phyloP scores from a whole-genome alignment of 176 grass and related monocot genomes.

The Lolium multiflorum region DNA sequence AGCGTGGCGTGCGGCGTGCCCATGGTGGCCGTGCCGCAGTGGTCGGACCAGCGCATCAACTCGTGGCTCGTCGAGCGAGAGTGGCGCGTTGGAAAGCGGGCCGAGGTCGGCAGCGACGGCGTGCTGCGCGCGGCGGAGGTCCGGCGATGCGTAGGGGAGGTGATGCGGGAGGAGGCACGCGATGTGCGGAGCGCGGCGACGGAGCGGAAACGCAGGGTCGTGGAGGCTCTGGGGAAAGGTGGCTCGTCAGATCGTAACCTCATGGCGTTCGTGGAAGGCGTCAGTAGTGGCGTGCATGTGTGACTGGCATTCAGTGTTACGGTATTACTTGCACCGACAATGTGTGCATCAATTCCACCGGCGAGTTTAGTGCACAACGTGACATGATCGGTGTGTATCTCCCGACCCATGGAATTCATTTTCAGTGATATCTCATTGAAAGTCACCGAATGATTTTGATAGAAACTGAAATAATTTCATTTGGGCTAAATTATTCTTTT shows the following conservation, averaged over 20 bases:
- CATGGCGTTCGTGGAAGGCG: conserved; percentile 39
- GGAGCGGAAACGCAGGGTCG: conserved; percentile 37
- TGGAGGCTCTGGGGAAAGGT: conserved; percentile 33
- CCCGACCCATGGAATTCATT: too few species aligned
- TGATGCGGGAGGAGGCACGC: background rate
- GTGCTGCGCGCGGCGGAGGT: conserved; percentile 54
- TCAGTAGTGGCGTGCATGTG: background rate
- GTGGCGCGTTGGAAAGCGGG: conserved; percentile 53
- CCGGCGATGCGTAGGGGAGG: conserved; percentile 31
- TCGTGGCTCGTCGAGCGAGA: conserved; percentile 59
- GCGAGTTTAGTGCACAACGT: too few species aligned
- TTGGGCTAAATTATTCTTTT: too few species aligned
- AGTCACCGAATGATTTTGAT: too few species aligned
- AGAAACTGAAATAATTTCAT: too few species aligned
- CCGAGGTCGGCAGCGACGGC: conserved; percentile 10
- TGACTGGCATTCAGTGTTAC: too few species aligned
- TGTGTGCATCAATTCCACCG: too few species aligned
- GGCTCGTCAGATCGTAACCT: conserved; percentile 65
- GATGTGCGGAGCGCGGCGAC: conserved; percentile 3
- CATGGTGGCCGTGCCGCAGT: conserved; percentile 58
- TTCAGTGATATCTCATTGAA: too few species aligned
- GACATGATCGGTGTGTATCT: too few species aligned
- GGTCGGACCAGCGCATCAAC: conserved; percentile 73
- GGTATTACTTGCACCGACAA: too few species aligned
- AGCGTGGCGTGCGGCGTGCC: conserved; percentile 59